Conservation (phyloP, 176 grass and related monocot species). For the Ensete glaucum region DNA sequence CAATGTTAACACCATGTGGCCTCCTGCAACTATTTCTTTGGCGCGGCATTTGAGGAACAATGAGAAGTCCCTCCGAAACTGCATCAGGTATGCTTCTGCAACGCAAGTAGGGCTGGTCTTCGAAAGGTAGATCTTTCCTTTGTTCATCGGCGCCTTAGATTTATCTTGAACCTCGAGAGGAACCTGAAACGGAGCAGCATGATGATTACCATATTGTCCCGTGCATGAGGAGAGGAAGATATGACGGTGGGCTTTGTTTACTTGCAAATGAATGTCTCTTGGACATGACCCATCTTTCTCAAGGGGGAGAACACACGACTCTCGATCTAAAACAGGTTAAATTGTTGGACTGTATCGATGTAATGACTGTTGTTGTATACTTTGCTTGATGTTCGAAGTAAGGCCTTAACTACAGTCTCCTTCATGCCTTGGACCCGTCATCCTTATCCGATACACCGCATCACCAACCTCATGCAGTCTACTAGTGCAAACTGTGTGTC, state of each 20-base stretch:
- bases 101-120: constrained; percentile 19
- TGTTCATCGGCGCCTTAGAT: constrained; percentile 4
- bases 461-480: no score
- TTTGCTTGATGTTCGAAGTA: no score
- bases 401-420: no score
- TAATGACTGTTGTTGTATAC: background rate
- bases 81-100: constrained; percentile 27
- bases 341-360: background rate
- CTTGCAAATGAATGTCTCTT: no score
- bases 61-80: constrained; percentile 39
- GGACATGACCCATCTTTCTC: no score
- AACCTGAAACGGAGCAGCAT: constrained; percentile 8
- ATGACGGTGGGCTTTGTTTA: no score
- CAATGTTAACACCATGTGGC: constrained; percentile 42
- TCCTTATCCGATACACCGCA: no score
- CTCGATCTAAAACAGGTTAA: background rate
- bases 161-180: constrained; percentile 16
- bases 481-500: background rate
- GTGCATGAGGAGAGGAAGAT: no score
- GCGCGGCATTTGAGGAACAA: constrained; percentile 29
- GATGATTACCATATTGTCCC: no score
- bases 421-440: no score
- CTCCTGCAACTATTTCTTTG: constrained; percentile 27
- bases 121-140: constrained; percentile 30
- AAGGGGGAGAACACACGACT: background rate